Percentiles rank a stretch among this genome's conserved stretches.
These are phyloP conservation scores for Naematelia encephala DNA, from an alignment of 768 basidiomycete genomes.

Conservation along the genomic window DNA sequence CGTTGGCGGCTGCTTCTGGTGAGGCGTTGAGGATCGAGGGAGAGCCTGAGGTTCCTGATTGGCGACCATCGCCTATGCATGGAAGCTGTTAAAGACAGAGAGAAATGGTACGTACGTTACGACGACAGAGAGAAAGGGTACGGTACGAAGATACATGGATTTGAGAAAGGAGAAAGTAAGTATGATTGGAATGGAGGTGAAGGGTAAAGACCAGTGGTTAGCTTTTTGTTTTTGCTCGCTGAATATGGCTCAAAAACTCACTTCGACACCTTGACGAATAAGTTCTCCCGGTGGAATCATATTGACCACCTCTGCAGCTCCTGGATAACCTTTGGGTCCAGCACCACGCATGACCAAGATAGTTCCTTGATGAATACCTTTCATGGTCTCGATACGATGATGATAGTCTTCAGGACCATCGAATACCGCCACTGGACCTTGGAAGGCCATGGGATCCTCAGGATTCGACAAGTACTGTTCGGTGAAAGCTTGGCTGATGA, in stretches of 20 bases:
- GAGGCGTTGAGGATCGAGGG: slow-evolving; percentile 50
- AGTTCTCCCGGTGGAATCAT: slow-evolving; percentile 48
- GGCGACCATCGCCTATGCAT: slow-evolving; percentile 48
- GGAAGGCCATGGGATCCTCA: slow-evolving; percentile 48
- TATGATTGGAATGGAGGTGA: neutral
- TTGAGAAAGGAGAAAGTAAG: neutral
- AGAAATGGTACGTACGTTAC: neutral
- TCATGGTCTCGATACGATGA: slow-evolving; percentile 33
- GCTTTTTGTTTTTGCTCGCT: too few relatives aligned
- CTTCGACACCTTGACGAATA: slow-evolving; percentile 47
- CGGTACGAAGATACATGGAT: neutral
- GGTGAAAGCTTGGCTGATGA: slow-evolving; percentile 43
- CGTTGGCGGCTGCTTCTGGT: slow-evolving; percentile 45
- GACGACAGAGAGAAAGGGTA: neutral
- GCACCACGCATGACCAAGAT: slow-evolving; percentile 50
- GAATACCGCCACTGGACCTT: slow-evolving; percentile 49
- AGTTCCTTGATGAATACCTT: slow-evolving; percentile 31
- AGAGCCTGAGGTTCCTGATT: slow-evolving; percentile 46
- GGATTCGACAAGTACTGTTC: slow-evolving; percentile 48
- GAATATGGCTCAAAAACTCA: too few relatives aligned
- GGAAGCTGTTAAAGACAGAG: slow-evolving; percentile 22
- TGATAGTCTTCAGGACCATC: slow-evolving; percentile 51
- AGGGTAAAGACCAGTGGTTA: too few relatives aligned
- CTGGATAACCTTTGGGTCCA: slow-evolving; percentile 46
- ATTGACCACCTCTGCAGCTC: slow-evolving; percentile 47